These are phyloP conservation scores for Leccinum griseonigrum DNA, from an alignment of 1,284 basidiomycete genomes.

Conservation along the genomic window DNA sequence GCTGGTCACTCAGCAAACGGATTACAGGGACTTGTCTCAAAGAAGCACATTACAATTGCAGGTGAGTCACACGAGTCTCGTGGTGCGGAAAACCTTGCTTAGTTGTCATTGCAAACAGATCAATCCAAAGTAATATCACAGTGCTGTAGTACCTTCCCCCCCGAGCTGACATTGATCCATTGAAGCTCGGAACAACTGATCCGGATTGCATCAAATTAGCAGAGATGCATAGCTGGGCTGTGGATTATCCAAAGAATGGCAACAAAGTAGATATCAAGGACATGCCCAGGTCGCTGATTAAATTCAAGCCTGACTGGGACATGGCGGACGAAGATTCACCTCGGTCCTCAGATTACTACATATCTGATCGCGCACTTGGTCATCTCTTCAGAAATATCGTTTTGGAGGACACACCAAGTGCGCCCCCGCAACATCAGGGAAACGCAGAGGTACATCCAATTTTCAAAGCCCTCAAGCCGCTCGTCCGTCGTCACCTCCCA, in stretches of 20 bases:
- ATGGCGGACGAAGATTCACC: slow-evolving; percentile 59
- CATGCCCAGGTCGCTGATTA: slow-evolving; percentile 52
- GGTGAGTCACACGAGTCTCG: slow-evolving; percentile 33
- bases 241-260: slow-evolving; percentile 75
- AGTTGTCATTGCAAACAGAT: slow-evolving; percentile 39
- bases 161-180: slow-evolving; percentile 1
- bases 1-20: slow-evolving; percentile 4
- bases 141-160: neutral
- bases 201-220: slow-evolving; percentile 62
- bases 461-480: slow-evolving; percentile 40
- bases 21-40: slow-evolving; percentile 60
- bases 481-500: slow-evolving; percentile 39
- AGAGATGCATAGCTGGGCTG: slow-evolving; percentile 63
- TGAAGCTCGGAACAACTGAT: slow-evolving; percentile 66
- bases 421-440: slow-evolving; percentile 18
- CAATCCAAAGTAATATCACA: slow-evolving; percentile 54
- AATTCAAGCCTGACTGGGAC: slow-evolving; percentile 76
- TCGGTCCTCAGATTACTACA: slow-evolving; percentile 64
- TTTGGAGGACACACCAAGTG: slow-evolving; percentile 40
- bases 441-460: slow-evolving; percentile 47
- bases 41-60: slow-evolving; percentile 71
- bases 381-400: slow-evolving; percentile 61
- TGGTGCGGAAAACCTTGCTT: neutral
- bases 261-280: slow-evolving; percentile 55
- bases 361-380: slow-evolving; percentile 65